A percentile compares a stretch with the other conserved stretches of the same genome.
Conservation (phyloP, 164 flowering plant genomes). For the Akebia trifoliata region DNA sequence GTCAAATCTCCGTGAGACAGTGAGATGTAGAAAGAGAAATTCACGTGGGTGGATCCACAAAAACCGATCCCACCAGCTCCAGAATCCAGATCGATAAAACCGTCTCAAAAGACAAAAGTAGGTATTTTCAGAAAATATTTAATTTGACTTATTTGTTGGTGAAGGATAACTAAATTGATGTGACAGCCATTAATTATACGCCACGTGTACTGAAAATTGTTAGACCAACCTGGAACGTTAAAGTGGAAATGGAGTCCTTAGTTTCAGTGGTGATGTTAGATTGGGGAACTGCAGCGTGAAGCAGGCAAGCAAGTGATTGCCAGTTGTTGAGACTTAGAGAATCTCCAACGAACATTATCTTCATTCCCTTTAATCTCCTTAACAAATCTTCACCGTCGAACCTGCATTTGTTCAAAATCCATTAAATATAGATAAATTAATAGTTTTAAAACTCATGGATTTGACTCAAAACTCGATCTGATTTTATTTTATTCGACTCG, state of each 20-base stretch:
- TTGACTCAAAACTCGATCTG: no score
- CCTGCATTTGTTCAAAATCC: slow-evolving; percentile 18
- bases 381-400: slow-evolving; percentile 35
- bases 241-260: slow-evolving; percentile 17
- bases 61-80: no score
- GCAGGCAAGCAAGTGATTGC: slow-evolving; percentile 46
- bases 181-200: background rate
- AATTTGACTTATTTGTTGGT: background rate
- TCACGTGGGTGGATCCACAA: no score
- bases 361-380: slow-evolving; percentile 28
- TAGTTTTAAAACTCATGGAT: no score
- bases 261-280: slow-evolving; percentile 12
- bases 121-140: no score
- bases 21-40: no score
- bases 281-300: slow-evolving; percentile 30
- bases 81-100: no score
- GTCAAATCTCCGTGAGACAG: no score
- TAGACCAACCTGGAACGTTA: slow-evolving; percentile 25
- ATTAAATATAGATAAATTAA: no score
- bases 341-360: slow-evolving; percentile 50
- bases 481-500: no score
- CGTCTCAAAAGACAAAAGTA: no score
- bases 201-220: background rate
- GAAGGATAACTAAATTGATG: background rate
- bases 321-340: slow-evolving; percentile 41